phyloP scores from a whole-genome alignment of 108 stramenopile species.

The Tribonema minus region DNA sequence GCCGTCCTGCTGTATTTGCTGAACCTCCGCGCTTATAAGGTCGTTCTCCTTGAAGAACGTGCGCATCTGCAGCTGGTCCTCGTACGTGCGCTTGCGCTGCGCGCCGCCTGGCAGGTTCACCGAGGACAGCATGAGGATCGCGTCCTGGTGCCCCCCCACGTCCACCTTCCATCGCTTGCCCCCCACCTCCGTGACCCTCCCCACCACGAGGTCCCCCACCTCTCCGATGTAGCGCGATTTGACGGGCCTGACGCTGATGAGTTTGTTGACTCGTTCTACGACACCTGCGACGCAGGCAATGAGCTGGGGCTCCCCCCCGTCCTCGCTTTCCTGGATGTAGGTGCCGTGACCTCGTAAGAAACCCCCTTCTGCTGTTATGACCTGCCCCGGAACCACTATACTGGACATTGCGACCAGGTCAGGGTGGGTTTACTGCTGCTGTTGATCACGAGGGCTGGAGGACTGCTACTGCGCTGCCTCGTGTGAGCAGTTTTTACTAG shows the following conservation, averaged over 20 bases:
- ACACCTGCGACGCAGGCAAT: constrained; percentile 81
- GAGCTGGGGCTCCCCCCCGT: constrained; percentile 49
- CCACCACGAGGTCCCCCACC: constrained; percentile 94
- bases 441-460: too few species aligned
- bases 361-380: constrained; percentile 45
- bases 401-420: neutral
- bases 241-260: constrained; percentile 84
- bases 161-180: constrained; percentile 82
- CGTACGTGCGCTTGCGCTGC: constrained; percentile 87
- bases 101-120: constrained; percentile 86
- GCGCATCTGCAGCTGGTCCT: constrained; percentile 92
- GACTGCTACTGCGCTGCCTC: too few species aligned
- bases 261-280: constrained; percentile 89
- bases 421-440: too few species aligned
- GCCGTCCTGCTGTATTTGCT: constrained; percentile 62
- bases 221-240: constrained; percentile 63
- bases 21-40: constrained; percentile 68
- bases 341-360: constrained; percentile 96
- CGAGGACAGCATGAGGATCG: constrained; percentile 74
- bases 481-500: too few species aligned
- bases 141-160: constrained; percentile 52
- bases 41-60: constrained; percentile 79
- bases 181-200: constrained; percentile 76
- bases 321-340: constrained; percentile 61
- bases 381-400: constrained; percentile 8